Evolutionary conservation across 2,329 filamentous ascomycete species (phyloP).

Genomic region (Nothophaeocryptopus gaeumannii): DNA sequence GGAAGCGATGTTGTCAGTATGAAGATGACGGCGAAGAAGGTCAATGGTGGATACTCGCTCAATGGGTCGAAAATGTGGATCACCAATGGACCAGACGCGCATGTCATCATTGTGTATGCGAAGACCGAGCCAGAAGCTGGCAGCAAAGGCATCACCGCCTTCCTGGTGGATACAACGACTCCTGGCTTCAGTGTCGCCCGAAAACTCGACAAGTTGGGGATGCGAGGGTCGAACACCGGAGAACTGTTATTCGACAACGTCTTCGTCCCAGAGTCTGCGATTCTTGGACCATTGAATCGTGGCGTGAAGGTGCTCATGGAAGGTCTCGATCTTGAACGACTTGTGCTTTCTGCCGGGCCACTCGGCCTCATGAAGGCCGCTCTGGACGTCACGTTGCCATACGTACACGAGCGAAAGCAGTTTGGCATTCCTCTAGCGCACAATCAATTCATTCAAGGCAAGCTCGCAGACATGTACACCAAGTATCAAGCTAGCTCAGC

Average conservation of each 20-base stretch:
- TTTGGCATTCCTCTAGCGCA: constrained; percentile 83
- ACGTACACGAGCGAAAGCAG: constrained; percentile 83
- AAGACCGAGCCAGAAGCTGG: constrained; percentile 80
- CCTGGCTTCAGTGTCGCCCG: constrained; percentile 80
- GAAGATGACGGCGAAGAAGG: constrained; percentile 77
- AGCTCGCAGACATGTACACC: constrained; percentile 95
- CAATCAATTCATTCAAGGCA: constrained; percentile 90
- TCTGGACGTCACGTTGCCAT: constrained; percentile 82
- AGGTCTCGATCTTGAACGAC: constrained; percentile 86
- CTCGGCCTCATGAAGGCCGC: constrained; percentile 92
- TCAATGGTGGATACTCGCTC: constrained; percentile 80
- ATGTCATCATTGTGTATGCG: constrained; percentile 91
- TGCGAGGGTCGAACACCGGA: constrained; percentile 95
- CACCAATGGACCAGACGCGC: constrained; percentile 93
- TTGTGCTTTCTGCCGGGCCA: constrained; percentile 87
- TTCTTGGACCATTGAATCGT: constrained; percentile 75
- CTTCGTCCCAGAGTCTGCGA: constrained; percentile 78
- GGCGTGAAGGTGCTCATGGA: constrained; percentile 94
- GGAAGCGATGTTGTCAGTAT: constrained; percentile 95
- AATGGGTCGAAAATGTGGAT: constrained; percentile 99
- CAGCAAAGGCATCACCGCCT: constrained; percentile 91
- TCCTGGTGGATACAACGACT: constrained; percentile 72
- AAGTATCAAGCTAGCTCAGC: constrained; percentile 79
- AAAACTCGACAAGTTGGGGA: constrained; percentile 96
- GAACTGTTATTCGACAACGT: constrained; percentile 88